Base-by-base conservation (phyloP, 2,329 filamentous ascomycete species). In the Lojkania enalia region DNA sequence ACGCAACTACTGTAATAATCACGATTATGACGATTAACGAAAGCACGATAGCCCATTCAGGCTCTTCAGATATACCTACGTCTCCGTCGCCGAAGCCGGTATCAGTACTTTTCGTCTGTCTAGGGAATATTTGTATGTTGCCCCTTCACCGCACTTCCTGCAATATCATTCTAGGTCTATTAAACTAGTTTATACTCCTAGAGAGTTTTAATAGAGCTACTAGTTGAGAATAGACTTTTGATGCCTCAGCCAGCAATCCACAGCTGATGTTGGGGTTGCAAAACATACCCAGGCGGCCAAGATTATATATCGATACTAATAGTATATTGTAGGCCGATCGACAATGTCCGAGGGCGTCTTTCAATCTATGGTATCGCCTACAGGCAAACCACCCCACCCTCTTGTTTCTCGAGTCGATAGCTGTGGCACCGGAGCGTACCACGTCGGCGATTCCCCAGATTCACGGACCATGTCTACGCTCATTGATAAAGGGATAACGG, bases 331-430 rank as follows among this genome's bases (percentile, higher is more conserved):
- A 79, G 78, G 81, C 63, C 81, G 83, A 49, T 96, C 90, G 5
- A 88, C 94, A 21, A 97, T 99, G 94, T 90, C 91, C 35, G 92
- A 97, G 76, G 94, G 88, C 38, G 88, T 96, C 54, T 97, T 99
- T 74, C 83, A 84, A 46, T 81, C 85, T 48, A 74, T 94, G 30
- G 80, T 72, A 6, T 57, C 85, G 46, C 71, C 80, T 35, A 76
- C 81, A 18, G 83, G 83, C 61, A 29, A 54, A 4, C 35, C 60
- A 5, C 47, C 66, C 0, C 69, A 76, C 42, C 67, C 73, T 11
- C 75, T 79, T 58, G 83, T 96, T 62, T 74, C 74, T 13, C 75
- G 75, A 48, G 83, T 96, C 56, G 94, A 97, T 70, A 95, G 88
- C 6, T 94, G 89, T 69, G 94, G 94, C 38, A 99, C 94, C 14